Evolutionary conservation across 345 rosid genomes (phyloP), one percentile per base, ranked within the genome.

Genomic region (Gossypium raimondii): DNA sequence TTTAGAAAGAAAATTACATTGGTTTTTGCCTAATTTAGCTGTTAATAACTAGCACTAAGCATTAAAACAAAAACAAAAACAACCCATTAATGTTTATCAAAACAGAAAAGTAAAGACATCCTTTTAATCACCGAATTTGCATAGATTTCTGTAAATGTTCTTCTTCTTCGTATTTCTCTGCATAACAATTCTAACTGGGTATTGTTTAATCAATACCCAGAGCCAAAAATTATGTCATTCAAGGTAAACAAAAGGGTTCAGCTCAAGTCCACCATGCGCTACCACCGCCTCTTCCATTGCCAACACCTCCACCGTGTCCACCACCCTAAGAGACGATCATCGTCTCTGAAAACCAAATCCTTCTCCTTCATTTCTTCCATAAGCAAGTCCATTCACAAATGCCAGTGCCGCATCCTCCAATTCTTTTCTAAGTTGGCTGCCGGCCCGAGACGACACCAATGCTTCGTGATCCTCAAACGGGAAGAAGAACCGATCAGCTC

Each of bases 371-470:
- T 67, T 7, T 38, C 47, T 70, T 52, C 73, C 14, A 29, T 53
- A 48, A 70, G 47, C 47, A 70, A 70, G 55, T 70, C 73, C 61
- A n/a, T 70, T 38, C 60, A 16, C 61, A 52, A 27, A 51, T 70
- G 47, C 27, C 45, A 53, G 13, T 8, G 25, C 8, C 45, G 47
- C 25, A 3, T 70, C 7, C 2, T 52, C 45, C 2, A 52, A 45
- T 29, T 52, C 56, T 10, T 70, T 47, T 51, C 27, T 16, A 70
- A 27, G 52, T 20, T 66, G 17, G 53, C 29, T 34, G 7, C 7
- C 11, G 2, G 1, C 16, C 4, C 17, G 22, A 10, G 29, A 17
- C 25, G 0, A 8, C 61, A 27, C 47, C 27, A 16, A 7, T 43
- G 47, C 61, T 17, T 16, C 16, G 2, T 16, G 10, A 4, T 69